phyloP scores from a whole-genome alignment of 2,329 filamentous ascomycete species.

The Colletotrichum echinochloae region DNA sequence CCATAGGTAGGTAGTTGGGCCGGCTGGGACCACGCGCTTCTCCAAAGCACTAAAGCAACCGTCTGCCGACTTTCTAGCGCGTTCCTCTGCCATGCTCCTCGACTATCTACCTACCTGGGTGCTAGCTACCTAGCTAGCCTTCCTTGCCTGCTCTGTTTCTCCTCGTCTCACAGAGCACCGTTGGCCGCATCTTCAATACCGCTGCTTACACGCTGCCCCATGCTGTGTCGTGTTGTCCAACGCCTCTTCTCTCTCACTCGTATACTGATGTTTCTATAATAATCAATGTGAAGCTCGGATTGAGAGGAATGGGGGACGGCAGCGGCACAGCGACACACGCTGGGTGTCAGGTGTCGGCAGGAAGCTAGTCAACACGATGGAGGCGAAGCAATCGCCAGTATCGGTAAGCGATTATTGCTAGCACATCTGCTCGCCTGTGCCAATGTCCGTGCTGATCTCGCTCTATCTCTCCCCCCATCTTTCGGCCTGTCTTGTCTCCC shows the following conservation, averaged over 20 bases:
- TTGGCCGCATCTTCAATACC: too few species aligned
- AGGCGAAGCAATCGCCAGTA: constrained; percentile 40
- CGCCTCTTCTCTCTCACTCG: constrained; percentile 1
- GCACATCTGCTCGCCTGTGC: constrained; percentile 32
- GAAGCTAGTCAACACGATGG: constrained; percentile 37
- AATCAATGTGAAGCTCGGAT: constrained; percentile 19
- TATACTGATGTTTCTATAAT: constrained; percentile 35
- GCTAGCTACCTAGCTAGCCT: constrained; percentile 13
- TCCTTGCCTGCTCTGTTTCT: constrained; percentile 20
- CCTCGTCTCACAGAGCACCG: constrained; percentile 22
- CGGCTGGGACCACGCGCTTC: constrained; percentile 13
- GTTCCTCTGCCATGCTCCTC: constrained; percentile 31
- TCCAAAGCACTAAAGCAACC: neutral
- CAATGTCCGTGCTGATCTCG: constrained; percentile 20
- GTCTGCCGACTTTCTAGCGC: constrained; percentile 35
- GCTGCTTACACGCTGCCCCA: too few species aligned
- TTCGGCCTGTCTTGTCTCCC: neutral
- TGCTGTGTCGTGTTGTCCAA: constrained; percentile 6
- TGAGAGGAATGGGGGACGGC: constrained; percentile 12
- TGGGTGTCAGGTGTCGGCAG: constrained; percentile 20
- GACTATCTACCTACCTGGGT: neutral
- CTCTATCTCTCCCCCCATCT: constrained; percentile 11
- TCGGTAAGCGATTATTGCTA: constrained; percentile 30
- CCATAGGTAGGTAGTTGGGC: constrained; percentile 9
- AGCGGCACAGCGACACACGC: constrained; percentile 23